Evolutionary conservation across 2,329 filamentous ascomycete species (phyloP), one percentile per base, ranked within the genome.

Genomic region (Sporothrix schenckii): DNA sequence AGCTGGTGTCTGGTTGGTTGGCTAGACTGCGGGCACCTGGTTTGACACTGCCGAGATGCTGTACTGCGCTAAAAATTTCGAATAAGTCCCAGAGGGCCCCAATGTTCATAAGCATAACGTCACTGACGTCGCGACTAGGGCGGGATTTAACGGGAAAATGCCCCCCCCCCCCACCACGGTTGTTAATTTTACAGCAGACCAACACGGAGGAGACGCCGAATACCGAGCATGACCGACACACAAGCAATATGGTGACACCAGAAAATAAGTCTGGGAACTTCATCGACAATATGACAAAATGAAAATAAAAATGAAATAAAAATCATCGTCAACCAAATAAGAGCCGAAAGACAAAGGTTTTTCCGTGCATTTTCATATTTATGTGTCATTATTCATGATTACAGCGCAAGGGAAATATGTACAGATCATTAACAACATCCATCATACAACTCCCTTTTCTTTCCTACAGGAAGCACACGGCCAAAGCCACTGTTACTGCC

Each of bases 101-200:
- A 13, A 50, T n/a, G 0, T 27, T 39, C 11, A 34, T 14, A 11
- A 65, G 27, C 27, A 65, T 50, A 50, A 65, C 44, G 61, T 65
- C 61, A 65, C 61, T 41, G 61, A 34, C 50, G 61, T 41, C 61
- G 27, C 56, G 24, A 21, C n/a, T 41, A 13, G 24, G 52, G 39
- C 70, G 70, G 70, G 21, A 69, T 69, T 69, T 66, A 66, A 71
- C 70, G 69, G 70, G 70, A 2, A 14, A 44, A 27, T 53, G n/a
- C 19, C n/a, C 19, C 39, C 65, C 27, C 49, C n/a, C 39, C 27
- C 7, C n/a, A n/a, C n/a, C n/a, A 66, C 63, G 63, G 53, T 19
- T 53, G 30, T 30, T n/a, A n/a, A n/a, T n/a, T n/a, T n/a, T 24
- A 30, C 19, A 50, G 21, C 6, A 39, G 11, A n/a, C 58, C 6